Evolutionary conservation across 2,329 filamentous ascomycete genomes (phyloP).

Genomic region (Diaporthe citri): DNA sequence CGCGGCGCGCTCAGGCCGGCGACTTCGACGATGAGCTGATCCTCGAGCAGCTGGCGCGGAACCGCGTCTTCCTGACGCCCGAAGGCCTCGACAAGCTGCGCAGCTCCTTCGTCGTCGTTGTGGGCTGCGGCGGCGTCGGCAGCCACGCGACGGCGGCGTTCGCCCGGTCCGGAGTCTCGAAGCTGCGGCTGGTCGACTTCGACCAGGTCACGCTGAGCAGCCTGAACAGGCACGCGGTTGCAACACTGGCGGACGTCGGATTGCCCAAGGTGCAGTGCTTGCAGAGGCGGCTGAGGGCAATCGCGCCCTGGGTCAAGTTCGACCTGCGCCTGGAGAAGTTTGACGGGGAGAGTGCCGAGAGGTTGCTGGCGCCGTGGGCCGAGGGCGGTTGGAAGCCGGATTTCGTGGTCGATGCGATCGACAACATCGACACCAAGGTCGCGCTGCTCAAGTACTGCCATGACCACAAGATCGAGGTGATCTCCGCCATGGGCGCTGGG

Average conservation of each 20-base stretch:
- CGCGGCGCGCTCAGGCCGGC: constrained; percentile 70
- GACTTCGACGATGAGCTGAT: constrained; percentile 85
- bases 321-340: constrained; percentile 90
- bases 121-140: constrained; percentile 94
- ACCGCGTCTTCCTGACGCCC: constrained; percentile 89
- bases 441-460: constrained; percentile 90
- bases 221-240: constrained; percentile 94
- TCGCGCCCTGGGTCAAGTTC: constrained; percentile 92
- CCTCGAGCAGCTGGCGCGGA: constrained; percentile 92
- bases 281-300: constrained; percentile 81
- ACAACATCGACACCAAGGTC: constrained; percentile 98
- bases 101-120: constrained; percentile 85
- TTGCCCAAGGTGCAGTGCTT: constrained; percentile 92
- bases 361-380: constrained; percentile 76
- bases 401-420: constrained; percentile 96
- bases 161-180: constrained; percentile 89
- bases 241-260: constrained; percentile 93
- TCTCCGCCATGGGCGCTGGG: constrained; percentile 95
- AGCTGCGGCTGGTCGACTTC: constrained; percentile 91
- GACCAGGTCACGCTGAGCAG: constrained; percentile 97
- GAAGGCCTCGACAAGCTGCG: constrained; percentile 85
- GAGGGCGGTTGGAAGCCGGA: constrained; percentile 75
- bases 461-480: constrained; percentile 81
- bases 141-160: constrained; percentile 91
- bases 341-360: constrained; percentile 72